Evolutionary conservation across 345 rosid genomes (phyloP).

Genomic region (Orychophragmus violaceus): DNA sequence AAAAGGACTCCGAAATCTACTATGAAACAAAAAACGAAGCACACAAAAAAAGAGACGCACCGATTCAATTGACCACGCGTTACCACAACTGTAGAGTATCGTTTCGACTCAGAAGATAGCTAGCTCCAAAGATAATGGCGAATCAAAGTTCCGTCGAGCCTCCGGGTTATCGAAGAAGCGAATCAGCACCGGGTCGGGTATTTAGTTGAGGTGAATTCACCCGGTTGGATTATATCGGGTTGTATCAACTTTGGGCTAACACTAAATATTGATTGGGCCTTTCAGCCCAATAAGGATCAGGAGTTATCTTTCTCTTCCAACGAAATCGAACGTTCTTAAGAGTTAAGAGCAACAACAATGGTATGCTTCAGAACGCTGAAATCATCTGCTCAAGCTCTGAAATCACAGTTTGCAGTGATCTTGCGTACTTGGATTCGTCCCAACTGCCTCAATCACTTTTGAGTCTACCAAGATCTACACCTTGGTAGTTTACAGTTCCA

Average conservation of each 20-base stretch:
- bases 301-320: background rate
- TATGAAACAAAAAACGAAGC: background rate
- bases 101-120: background rate
- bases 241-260: background rate
- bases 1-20: background rate
- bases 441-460: background rate
- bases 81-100: background rate
- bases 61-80: background rate
- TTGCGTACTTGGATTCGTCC: constrained; percentile 43
- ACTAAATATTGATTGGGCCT: background rate
- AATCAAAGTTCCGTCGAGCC: background rate
- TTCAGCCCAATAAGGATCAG: background rate
- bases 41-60: background rate
- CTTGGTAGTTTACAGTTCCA: no score
- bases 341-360: background rate
- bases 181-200: constrained; percentile 9
- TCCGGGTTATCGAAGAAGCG: background rate
- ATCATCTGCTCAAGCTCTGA: constrained; percentile 46
- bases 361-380: constrained; percentile 54
- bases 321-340: background rate
- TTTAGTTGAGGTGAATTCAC: background rate
- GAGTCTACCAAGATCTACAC: background rate
- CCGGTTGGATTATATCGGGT: background rate
- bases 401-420: constrained; percentile 62
- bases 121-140: background rate